Conservation (phyloP, 768 basidiomycete genomes). For the Suillus plorans region DNA sequence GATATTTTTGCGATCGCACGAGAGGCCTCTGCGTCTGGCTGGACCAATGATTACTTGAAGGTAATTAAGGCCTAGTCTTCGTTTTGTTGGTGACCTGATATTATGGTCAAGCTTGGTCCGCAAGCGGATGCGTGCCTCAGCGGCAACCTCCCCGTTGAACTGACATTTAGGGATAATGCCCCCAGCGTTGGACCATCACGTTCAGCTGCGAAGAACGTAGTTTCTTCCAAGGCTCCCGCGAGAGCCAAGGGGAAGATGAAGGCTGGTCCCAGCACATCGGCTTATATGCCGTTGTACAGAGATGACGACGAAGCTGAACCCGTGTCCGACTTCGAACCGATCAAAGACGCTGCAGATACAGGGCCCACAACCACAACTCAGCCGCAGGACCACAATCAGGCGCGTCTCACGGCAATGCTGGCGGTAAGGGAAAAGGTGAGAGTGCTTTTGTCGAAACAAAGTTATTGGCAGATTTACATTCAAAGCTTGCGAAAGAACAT, state of each 20-base stretch:
- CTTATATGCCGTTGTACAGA: constrained; percentile 19
- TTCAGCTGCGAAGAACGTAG: constrained; percentile 12
- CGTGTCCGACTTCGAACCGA: constrained; percentile 16
- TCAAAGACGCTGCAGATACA: constrained; percentile 13
- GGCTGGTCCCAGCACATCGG: not conserved
- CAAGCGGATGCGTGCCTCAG: constrained; percentile 22
- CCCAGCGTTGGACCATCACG: constrained; percentile 9
- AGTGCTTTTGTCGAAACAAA: not conserved
- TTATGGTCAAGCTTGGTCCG: constrained; percentile 17
- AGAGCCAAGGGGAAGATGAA: constrained; percentile 24
- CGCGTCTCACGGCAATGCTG: not conserved
- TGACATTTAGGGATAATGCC: constrained; percentile 29
- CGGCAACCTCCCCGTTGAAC: constrained; percentile 16
- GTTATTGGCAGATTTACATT: not conserved
- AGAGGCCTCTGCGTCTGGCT: constrained; percentile 49
- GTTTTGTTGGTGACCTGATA: not conserved
- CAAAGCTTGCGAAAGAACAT: constrained; percentile 3
- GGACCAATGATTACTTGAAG: constrained; percentile 51
- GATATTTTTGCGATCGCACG: constrained; percentile 49
- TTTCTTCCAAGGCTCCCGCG: constrained; percentile 4
- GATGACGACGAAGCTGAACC: constrained; percentile 29
- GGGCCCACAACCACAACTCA: not conserved
- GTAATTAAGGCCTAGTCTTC: constrained; percentile 27
- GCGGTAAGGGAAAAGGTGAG: not conserved
- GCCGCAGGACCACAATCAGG: not conserved